Conservation (phyloP, 768 basidiomycete genomes). For the Pisolithus marmoratus region DNA sequence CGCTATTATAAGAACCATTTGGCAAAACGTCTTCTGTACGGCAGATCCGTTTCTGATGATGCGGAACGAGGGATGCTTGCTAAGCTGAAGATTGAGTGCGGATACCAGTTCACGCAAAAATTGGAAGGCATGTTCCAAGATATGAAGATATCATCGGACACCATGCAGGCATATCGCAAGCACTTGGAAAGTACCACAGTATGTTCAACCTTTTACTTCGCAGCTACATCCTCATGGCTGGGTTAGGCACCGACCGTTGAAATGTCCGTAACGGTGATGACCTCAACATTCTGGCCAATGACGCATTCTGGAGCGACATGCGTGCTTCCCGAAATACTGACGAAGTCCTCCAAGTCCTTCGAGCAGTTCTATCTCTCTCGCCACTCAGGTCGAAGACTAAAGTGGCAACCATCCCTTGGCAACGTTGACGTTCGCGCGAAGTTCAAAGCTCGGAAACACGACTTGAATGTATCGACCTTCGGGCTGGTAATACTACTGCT, state of each 20-base stretch:
- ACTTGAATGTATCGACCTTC: slow-evolving; percentile 89
- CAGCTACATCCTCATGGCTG: slow-evolving; percentile 6
- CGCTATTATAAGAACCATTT: slow-evolving; percentile 96
- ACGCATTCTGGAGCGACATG: slow-evolving; percentile 60
- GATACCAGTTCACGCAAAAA: slow-evolving; percentile 95
- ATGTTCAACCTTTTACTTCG: slow-evolving; percentile 21
- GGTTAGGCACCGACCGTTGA: slow-evolving; percentile 71
- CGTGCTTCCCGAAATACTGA: slow-evolving; percentile 58
- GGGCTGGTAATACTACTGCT: slow-evolving; percentile 82
- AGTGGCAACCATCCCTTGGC: slow-evolving; percentile 88
- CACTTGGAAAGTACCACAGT: slow-evolving; percentile 59
- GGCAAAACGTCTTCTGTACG: slow-evolving; percentile 82
- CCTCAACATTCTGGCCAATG: slow-evolving; percentile 95
- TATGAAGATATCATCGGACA: slow-evolving; percentile 84
- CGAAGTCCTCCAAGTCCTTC: slow-evolving; percentile 66
- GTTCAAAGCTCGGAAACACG: slow-evolving; percentile 79
- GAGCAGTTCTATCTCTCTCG: slow-evolving; percentile 85
- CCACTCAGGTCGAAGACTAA: slow-evolving; percentile 85
- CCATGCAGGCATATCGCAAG: slow-evolving; percentile 66
- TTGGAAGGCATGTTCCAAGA: slow-evolving; percentile 99
- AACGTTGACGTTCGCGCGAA: slow-evolving; percentile 81
- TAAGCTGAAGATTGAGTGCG: slow-evolving; percentile 95
- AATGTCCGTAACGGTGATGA: slow-evolving; percentile 87
- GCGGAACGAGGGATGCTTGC: slow-evolving; percentile 96
- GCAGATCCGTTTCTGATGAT: slow-evolving; percentile 92